A percentile compares a stretch with the other conserved stretches of the same genome.
Evolutionary conservation across 805 yeast genomes (phyloP).

Genomic region (Kregervanrija fluxuum): DNA sequence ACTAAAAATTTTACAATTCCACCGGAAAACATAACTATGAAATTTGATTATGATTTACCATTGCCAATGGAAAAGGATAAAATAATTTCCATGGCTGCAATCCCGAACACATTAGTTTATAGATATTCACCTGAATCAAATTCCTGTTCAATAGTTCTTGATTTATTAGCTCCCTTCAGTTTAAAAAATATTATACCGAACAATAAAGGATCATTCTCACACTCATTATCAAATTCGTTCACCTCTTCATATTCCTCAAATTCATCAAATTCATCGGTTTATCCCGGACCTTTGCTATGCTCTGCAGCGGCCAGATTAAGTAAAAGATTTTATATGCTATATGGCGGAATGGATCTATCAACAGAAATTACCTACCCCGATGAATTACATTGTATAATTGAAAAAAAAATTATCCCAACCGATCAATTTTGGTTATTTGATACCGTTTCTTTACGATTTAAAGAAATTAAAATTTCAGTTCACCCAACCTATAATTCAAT

Average conservation of each 20-base stretch:
- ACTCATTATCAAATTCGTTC: conserved; percentile 10
- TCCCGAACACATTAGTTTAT: conserved; percentile 32
- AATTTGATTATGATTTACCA: conserved; percentile 33
- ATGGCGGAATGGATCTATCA: conserved; percentile 59
- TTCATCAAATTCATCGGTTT: conserved; percentile 10
- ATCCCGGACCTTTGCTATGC: conserved; percentile 47
- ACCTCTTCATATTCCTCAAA: neutral
- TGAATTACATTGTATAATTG: conserved; percentile 33
- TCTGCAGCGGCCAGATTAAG: conserved; percentile 44
- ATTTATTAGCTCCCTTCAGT: conserved; percentile 6
- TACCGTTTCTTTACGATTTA: conserved; percentile 38
- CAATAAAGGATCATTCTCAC: too few species aligned
- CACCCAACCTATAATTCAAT: conserved; percentile 24
- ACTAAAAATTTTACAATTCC: conserved; percentile 28
- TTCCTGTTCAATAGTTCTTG: conserved; percentile 22
- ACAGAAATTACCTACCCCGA: conserved; percentile 25
- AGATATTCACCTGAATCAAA: conserved; percentile 34
- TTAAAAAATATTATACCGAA: neutral
- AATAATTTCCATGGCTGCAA: conserved; percentile 34
- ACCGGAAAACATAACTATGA: conserved; percentile 24
- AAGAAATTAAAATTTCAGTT: conserved; percentile 32
- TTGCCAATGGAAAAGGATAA: conserved; percentile 37
- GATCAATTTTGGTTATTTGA: conserved; percentile 56
- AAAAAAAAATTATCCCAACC: conserved; percentile 26
- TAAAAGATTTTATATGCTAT: conserved; percentile 49